These are phyloP conservation scores for Mortierella sp. DNA, from an alignment of 371 early-diverging fungal species.

Conservation along the genomic window DNA sequence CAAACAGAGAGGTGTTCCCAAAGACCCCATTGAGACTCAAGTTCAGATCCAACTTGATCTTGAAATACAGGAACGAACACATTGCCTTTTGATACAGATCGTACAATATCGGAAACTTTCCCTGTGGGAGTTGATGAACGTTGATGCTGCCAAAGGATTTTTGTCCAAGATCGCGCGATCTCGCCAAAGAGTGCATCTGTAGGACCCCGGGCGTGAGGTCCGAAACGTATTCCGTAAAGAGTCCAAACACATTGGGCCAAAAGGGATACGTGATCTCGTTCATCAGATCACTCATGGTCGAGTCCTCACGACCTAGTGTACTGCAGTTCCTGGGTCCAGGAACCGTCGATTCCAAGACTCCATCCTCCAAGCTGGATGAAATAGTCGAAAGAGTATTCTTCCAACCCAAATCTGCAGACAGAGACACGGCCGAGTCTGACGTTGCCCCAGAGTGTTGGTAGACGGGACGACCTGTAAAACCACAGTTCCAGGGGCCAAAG, in stretches of 20 bases:
- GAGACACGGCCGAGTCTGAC: slow-evolving; percentile 36
- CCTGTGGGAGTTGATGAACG: slow-evolving; percentile 38
- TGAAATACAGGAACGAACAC: slow-evolving; percentile 45
- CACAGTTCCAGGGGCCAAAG: neutral
- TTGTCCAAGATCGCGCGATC: slow-evolving; percentile 31
- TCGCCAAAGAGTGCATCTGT: slow-evolving; percentile 32
- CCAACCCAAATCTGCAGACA: slow-evolving; percentile 32
- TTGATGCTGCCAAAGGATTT: slow-evolving; percentile 27
- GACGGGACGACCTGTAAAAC: neutral
- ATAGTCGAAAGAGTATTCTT: slow-evolving; percentile 9
- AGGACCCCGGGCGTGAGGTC: slow-evolving; percentile 14
- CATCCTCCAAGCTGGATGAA: slow-evolving; percentile 10
- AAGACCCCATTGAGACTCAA: slow-evolving; percentile 36
- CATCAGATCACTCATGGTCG: slow-evolving; percentile 14
- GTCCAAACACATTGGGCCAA: slow-evolving; percentile 48
- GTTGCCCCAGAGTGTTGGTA: slow-evolving; percentile 15
- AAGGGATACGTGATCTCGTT: slow-evolving; percentile 40
- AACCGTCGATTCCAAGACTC: slow-evolving; percentile 9
- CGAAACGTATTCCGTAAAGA: slow-evolving; percentile 41
- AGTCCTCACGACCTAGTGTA: slow-evolving; percentile 18
- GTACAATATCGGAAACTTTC: slow-evolving; percentile 39
- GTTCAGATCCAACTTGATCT: slow-evolving; percentile 43
- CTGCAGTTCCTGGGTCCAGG: neutral
- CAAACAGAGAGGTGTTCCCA: slow-evolving; percentile 61
- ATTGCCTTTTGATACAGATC: slow-evolving; percentile 45